A percentile compares a stretch with the other conserved stretches of the same genome.
phyloP scores from a whole-genome alignment of 2,329 filamentous ascomycete genomes.

The Tolypocladium pustulatum region DNA sequence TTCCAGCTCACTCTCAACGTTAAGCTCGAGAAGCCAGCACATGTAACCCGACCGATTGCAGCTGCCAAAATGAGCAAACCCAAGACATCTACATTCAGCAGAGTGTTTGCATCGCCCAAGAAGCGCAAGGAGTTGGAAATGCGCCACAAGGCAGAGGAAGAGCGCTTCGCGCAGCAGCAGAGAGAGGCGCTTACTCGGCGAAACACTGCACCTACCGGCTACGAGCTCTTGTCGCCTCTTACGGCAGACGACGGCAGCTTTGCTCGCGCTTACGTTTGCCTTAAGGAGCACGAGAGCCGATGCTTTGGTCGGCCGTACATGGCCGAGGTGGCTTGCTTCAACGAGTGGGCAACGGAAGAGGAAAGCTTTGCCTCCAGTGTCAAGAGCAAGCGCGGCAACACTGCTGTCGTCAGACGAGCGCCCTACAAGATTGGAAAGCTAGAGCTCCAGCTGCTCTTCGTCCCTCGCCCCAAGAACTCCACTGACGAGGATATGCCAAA shows the following conservation, averaged over 20 bases:
- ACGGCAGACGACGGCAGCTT: conserved; percentile 91
- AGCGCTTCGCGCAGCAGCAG: conserved; percentile 54
- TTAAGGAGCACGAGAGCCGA: conserved; percentile 82
- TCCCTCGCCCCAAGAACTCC: conserved; percentile 78
- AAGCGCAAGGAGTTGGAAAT: conserved; percentile 93
- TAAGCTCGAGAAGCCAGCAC: conserved; percentile 74
- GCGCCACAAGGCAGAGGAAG: conserved; percentile 72
- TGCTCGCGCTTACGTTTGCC: conserved; percentile 81
- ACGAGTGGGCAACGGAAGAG: conserved; percentile 94
- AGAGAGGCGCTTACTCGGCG: conserved; percentile 54
- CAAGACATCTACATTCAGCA: conserved; percentile 83
- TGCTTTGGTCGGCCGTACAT: conserved; percentile 83
- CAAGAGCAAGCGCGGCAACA: conserved; percentile 80
- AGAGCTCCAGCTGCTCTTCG: conserved; percentile 86
- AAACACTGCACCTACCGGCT: conserved; percentile 58
- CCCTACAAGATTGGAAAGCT: conserved; percentile 97
- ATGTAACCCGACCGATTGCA: conserved; percentile 45
- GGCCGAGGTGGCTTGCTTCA: conserved; percentile 90
- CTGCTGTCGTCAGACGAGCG: conserved; percentile 64
- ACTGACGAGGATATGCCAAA: conserved; percentile 97
- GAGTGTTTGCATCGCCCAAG: conserved; percentile 87
- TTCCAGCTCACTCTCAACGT: conserved; percentile 97
- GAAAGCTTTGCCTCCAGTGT: conserved; percentile 69
- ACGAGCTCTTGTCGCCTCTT: conserved; percentile 77
- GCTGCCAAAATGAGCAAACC: conserved; percentile 49